Conservation (phyloP, 352 stramenopile genomes). For the Pythium sukuiense region DNA sequence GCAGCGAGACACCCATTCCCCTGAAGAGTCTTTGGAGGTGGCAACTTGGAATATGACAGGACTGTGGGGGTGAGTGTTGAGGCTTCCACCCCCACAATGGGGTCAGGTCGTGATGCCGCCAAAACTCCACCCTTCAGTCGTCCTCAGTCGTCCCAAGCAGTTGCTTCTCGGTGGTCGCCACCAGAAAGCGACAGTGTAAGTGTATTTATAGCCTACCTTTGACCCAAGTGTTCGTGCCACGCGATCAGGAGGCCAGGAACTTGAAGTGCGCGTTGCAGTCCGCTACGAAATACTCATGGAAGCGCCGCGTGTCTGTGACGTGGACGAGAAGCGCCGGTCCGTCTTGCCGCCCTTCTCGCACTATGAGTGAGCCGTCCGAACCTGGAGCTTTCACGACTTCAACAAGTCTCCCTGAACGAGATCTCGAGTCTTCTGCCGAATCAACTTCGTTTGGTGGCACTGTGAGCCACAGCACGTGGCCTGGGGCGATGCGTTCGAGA, state of each 20-base stretch:
- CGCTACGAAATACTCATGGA: conserved; percentile 20
- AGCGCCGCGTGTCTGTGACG: conserved; percentile 12
- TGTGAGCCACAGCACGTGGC: conserved; percentile 21
- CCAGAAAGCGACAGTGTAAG: background rate
- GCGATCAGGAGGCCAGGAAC: background rate
- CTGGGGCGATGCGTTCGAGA: conserved; percentile 10
- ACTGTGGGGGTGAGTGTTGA: no score
- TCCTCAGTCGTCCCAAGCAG: background rate
- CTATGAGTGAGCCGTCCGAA: background rate
- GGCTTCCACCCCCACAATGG: no score
- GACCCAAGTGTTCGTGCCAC: background rate
- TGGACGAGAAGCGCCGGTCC: conserved; percentile 3
- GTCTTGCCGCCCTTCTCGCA: background rate
- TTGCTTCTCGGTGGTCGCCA: conserved; percentile 1
- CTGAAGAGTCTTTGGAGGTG: background rate
- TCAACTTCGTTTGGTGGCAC: background rate
- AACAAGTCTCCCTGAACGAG: conserved; percentile 7
- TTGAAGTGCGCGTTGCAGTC: conserved; percentile 8
- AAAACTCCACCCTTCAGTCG: background rate
- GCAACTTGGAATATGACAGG: no score
- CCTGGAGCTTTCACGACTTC: conserved; percentile 14
- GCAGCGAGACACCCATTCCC: conserved; percentile 1
- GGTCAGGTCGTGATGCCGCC: background rate
- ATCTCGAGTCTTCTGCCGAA: background rate
- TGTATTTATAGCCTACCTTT: background rate